phyloP scores from a whole-genome alignment of 1,284 basidiomycete genomes.

The Cronartium quercuum region DNA sequence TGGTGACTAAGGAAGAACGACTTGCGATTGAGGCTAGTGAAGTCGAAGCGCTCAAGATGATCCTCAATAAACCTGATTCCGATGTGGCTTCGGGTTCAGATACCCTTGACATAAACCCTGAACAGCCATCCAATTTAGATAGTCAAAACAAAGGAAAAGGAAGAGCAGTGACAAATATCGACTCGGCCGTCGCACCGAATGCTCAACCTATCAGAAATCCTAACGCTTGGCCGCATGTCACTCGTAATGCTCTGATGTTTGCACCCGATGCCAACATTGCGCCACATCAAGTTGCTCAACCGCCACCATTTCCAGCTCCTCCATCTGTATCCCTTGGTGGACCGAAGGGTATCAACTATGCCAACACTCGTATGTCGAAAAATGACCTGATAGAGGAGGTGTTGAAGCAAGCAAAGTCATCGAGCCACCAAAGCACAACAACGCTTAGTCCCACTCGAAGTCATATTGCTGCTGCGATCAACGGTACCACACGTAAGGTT shows the following conservation, averaged over 20 bases:
- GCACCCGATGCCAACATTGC: constrained; percentile 76
- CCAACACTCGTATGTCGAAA: constrained; percentile 63
- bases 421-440: constrained; percentile 21
- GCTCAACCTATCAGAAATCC: constrained; percentile 34
- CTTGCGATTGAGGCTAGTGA: constrained; percentile 42
- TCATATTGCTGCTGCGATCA: constrained; percentile 78
- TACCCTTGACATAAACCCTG: constrained; percentile 66
- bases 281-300: constrained; percentile 13
- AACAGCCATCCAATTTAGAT: constrained; percentile 62
- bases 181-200: not conserved
- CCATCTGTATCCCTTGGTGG: constrained; percentile 51
- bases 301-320: constrained; percentile 45
- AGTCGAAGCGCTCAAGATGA: constrained; percentile 43
- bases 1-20: constrained; percentile 45
- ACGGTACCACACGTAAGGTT: constrained; percentile 56
- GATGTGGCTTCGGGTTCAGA: constrained; percentile 60
- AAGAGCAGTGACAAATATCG: constrained; percentile 3
- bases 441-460: constrained; percentile 81
- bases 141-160: constrained; percentile 76
- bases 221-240: constrained; percentile 32
- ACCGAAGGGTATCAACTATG: constrained; percentile 65
- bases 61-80: constrained; percentile 43
- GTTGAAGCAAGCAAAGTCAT: constrained; percentile 52
- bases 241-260: constrained; percentile 88
- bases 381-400: constrained; percentile 57